phyloP scores from a whole-genome alignment of 2,329 filamentous ascomycete species.

The Cercospora brassicicola region DNA sequence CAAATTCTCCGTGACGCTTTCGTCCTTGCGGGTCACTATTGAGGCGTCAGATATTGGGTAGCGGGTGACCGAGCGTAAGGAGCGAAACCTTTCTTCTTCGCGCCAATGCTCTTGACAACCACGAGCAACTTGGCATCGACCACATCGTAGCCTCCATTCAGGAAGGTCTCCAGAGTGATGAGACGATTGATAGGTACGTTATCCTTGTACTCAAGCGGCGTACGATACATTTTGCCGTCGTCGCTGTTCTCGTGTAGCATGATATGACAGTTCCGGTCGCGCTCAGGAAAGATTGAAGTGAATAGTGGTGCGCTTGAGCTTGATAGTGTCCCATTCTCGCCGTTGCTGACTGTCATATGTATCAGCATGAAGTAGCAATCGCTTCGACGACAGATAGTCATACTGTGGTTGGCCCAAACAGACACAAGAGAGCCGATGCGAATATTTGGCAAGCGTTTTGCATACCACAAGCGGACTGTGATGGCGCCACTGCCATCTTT shows the following conservation, averaged over 20 bases:
- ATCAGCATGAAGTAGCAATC: conserved; percentile 5
- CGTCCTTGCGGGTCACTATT: conserved; percentile 51
- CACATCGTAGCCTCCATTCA: conserved; percentile 57
- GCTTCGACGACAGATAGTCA: neutral
- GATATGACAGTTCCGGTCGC: conserved; percentile 56
- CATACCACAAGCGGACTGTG: conserved; percentile 56
- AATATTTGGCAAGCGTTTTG: conserved; percentile 44
- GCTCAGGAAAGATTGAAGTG: conserved; percentile 60
- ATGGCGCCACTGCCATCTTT: conserved; percentile 58
- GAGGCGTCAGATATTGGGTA: conserved; percentile 2
- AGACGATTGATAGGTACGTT: conserved; percentile 47
- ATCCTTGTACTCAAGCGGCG: conserved; percentile 48
- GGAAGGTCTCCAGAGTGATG: conserved; percentile 59
- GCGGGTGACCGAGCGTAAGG: too few species aligned
- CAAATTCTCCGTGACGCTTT: conserved; percentile 48
- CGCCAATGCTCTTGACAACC: conserved; percentile 59
- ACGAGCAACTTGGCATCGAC: conserved; percentile 55
- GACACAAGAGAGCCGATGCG: conserved; percentile 57
- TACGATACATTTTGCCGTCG: conserved; percentile 46
- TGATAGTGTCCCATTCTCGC: conserved; percentile 45
- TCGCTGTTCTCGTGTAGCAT: conserved; percentile 55
- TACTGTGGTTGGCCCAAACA: conserved; percentile 56
- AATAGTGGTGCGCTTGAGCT: conserved; percentile 51
- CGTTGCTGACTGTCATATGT: conserved; percentile 45
- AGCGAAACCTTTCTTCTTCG: conserved; percentile 48